Evolutionary conservation across 441 rosid species (phyloP).

Genomic region (Hura crepitans): DNA sequence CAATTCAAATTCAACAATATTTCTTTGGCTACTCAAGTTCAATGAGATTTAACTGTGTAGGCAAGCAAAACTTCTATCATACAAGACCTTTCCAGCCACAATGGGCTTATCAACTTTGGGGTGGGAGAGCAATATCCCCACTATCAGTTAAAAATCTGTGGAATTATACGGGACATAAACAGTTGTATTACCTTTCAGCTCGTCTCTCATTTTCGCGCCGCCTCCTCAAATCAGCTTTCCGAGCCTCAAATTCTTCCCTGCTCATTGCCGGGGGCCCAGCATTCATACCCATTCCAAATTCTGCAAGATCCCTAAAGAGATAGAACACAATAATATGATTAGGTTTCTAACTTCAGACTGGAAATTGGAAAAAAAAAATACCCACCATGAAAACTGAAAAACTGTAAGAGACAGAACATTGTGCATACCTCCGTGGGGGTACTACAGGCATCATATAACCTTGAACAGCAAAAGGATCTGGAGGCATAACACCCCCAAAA

Average conservation of each 20-base stretch:
- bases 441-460: constrained; percentile 57
- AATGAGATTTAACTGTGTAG: background rate
- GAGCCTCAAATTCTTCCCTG: constrained; percentile 88
- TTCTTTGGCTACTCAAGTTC: background rate
- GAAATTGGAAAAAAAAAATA: background rate
- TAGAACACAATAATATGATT: constrained; percentile 2
- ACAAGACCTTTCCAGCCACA: too few relatives aligned
- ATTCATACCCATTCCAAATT: constrained; percentile 78
- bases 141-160: background rate
- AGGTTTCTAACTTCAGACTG: background rate
- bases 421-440: constrained; percentile 58
- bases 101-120: background rate
- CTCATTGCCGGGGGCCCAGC: constrained; percentile 73
- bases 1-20: background rate
- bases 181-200: constrained; percentile 54
- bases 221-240: constrained; percentile 82
- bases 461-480: constrained; percentile 58
- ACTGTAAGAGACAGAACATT: background rate
- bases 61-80: too few relatives aligned
- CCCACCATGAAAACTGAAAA: background rate
- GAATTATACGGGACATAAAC: background rate
- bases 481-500: constrained; percentile 56
- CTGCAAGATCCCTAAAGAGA: constrained; percentile 67
- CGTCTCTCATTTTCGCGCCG: constrained; percentile 80
- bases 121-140: background rate